A percentile compares a stretch with the other conserved stretches of the same genome.
phyloP scores from a whole-genome alignment of 495 filamentous ascomycete genomes.

The Neurospora sp. region DNA sequence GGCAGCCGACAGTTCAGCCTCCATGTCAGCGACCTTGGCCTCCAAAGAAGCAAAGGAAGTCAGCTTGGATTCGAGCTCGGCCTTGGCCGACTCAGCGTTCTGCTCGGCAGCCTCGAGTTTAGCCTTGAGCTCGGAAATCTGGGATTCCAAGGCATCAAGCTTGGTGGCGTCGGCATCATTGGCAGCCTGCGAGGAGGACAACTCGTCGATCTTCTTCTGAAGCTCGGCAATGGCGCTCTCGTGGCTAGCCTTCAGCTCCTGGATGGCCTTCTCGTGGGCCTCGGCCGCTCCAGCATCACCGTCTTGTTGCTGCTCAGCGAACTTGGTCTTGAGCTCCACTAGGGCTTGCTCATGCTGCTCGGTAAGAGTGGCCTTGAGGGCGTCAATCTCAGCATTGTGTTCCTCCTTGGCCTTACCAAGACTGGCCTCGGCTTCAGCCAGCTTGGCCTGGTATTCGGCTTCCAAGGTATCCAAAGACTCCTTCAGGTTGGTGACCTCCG shows the following conservation, averaged over 20 bases:
- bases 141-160: conserved; percentile 27
- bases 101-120: conserved; percentile 25
- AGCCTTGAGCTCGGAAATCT: conserved; percentile 31
- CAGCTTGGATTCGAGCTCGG: conserved; percentile 24
- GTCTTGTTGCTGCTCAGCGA: conserved; percentile 29
- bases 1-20: conserved; percentile 25
- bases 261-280: conserved; percentile 27
- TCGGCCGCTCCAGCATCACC: conserved; percentile 19
- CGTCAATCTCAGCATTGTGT: conserved; percentile 30
- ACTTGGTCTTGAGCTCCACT: conserved; percentile 29
- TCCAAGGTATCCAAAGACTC: conserved; percentile 31
- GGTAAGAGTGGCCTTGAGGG: conserved; percentile 28
- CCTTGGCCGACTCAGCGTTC: conserved; percentile 27
- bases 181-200: conserved; percentile 21
- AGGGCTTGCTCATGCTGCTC: conserved; percentile 31
- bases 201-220: conserved; percentile 33
- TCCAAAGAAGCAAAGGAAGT: conserved; percentile 24
- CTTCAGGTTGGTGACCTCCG: conserved; percentile 31
- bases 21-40: conserved; percentile 25
- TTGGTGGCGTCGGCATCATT: conserved; percentile 23
- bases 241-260: conserved; percentile 32
- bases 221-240: conserved; percentile 27
- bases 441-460: conserved; percentile 25
- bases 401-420: conserved; percentile 25
- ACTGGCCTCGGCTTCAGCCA: conserved; percentile 22